Evolutionary conservation across 116 monocot genomes (phyloP).

Genomic region (Cymodocea nodosa): DNA sequence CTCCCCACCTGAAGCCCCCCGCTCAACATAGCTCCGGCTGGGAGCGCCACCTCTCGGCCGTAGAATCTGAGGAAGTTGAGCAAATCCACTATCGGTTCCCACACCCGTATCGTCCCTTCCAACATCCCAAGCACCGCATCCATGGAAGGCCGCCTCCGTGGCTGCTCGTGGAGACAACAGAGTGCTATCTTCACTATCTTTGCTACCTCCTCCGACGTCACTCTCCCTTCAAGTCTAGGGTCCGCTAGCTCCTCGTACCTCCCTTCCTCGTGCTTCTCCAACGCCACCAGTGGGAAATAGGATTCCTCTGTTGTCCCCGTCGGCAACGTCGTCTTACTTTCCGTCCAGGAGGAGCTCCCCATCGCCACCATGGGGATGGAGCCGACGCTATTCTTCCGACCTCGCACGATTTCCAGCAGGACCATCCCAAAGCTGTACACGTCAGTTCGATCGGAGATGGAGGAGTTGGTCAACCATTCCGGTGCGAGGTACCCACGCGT

Average conservation of each 20-base stretch:
- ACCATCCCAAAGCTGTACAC: slow-evolving; percentile 96
- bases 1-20: not conserved
- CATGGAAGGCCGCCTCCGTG: slow-evolving; percentile 55
- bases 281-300: slow-evolving; percentile 65
- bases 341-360: not conserved
- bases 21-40: not conserved
- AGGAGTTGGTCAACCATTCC: slow-evolving; percentile 77
- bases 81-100: slow-evolving; percentile 41
- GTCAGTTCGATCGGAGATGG: slow-evolving; percentile 71
- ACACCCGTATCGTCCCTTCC: slow-evolving; percentile 37
- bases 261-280: slow-evolving; percentile 63
- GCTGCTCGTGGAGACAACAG: slow-evolving; percentile 89
- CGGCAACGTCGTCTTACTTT: slow-evolving; percentile 1
- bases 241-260: slow-evolving; percentile 51
- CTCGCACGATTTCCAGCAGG: slow-evolving; percentile 59
- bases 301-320: not conserved
- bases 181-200: slow-evolving; percentile 58
- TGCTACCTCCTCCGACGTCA: slow-evolving; percentile 32
- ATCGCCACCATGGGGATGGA: not conserved
- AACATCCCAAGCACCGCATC: slow-evolving; percentile 60
- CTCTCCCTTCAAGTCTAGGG: slow-evolving; percentile 56
- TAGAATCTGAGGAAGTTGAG: slow-evolving; percentile 65
- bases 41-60: slow-evolving; percentile 33
- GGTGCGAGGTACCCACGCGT: slow-evolving; percentile 88
- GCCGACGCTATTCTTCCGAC: slow-evolving; percentile 48